phyloP scores from a whole-genome alignment of 331 rosid species.

The Dryas integrifolia region DNA sequence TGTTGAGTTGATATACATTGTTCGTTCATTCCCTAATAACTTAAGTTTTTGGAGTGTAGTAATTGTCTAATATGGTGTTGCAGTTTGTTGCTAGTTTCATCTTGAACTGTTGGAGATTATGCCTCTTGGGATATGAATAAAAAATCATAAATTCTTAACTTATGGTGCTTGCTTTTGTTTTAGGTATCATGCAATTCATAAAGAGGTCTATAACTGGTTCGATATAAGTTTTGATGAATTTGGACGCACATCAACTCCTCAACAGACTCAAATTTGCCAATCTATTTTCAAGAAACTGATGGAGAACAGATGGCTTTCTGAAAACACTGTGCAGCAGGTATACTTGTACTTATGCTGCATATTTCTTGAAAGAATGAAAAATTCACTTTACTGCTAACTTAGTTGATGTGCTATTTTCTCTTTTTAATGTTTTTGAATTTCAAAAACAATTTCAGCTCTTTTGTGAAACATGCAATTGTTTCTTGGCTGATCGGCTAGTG shows the following conservation, averaged over 20 bases:
- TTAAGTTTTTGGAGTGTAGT: too few species aligned
- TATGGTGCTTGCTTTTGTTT: background rate
- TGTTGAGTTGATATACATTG: background rate
- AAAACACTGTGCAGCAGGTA: constrained; percentile 28
- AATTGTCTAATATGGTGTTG: too few species aligned
- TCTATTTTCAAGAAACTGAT: constrained; percentile 23
- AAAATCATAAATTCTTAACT: background rate
- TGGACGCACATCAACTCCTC: constrained; percentile 32
- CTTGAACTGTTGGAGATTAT: background rate
- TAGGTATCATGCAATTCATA: constrained; percentile 27
- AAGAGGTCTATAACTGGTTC: constrained; percentile 29
- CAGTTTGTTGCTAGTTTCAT: too few species aligned
- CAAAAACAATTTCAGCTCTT: constrained; percentile 17
- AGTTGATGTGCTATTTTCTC: background rate
- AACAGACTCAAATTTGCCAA: constrained; percentile 32
- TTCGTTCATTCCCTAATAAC: background rate
- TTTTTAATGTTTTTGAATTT: background rate
- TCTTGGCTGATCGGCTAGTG: constrained; percentile 34
- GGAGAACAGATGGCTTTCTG: constrained; percentile 28
- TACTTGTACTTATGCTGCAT: background rate
- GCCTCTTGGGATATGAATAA: background rate
- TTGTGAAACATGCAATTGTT: constrained; percentile 27
- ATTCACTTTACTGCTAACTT: background rate
- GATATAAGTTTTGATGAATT: constrained; percentile 28
- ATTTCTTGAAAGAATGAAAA: too few species aligned